phyloP scores from a whole-genome alignment of 164 flowering plant genomes.

The Houttuynia cordata region DNA sequence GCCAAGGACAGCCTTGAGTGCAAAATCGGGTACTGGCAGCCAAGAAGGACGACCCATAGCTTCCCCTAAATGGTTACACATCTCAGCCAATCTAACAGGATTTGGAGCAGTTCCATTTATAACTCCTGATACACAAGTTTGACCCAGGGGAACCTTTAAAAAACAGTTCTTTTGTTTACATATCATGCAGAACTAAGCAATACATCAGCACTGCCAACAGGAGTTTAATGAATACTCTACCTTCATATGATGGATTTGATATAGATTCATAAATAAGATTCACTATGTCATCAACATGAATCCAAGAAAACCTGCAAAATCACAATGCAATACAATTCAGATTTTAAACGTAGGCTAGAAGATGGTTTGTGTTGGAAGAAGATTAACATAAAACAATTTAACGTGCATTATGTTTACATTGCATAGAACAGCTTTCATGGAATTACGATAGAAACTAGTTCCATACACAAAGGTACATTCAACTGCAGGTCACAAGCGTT shows the following conservation, averaged over 20 bases:
- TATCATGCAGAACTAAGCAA: too few species aligned
- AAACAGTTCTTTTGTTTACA: too few species aligned
- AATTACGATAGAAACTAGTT: not conserved
- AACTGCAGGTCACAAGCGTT: not conserved
- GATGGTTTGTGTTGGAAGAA: not conserved
- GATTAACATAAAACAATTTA: not conserved
- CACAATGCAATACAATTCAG: not conserved
- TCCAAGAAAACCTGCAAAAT: conserved; percentile 91
- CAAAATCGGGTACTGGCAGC: conserved; percentile 95
- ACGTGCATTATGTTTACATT: not conserved
- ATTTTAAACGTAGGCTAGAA: not conserved
- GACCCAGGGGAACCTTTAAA: too few species aligned
- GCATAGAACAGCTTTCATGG: not conserved
- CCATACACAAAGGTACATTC: not conserved
- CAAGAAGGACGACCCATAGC: conserved; percentile 90
- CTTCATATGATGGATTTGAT: conserved; percentile 72
- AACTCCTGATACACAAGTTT: conserved; percentile 42
- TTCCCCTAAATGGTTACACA: conserved; percentile 79
- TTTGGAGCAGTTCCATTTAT: conserved; percentile 97
- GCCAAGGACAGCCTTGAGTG: conserved; percentile 87
- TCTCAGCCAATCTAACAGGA: conserved; percentile 67
- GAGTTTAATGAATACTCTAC: conserved; percentile 14
- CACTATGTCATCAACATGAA: conserved; percentile 96
- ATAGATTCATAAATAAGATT: conserved; percentile 75
- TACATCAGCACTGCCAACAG: not conserved